Evolutionary conservation across 768 basidiomycete genomes (phyloP).

Genomic region (Tricholoma saponaceum): DNA sequence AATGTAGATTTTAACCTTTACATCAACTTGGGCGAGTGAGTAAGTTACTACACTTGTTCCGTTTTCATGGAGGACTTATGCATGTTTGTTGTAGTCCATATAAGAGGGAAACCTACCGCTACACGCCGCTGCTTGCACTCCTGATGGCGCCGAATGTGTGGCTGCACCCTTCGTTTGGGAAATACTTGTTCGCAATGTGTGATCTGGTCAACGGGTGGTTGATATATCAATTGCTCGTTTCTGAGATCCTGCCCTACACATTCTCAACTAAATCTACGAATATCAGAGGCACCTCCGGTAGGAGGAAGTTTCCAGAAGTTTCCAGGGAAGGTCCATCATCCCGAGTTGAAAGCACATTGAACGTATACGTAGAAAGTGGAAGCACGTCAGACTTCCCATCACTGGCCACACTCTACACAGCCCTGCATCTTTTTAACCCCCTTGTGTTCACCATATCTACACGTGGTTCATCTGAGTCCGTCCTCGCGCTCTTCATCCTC

Average conservation of each 20-base stretch:
- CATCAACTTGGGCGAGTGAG: slow-evolving; percentile 71
- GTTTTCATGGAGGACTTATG: slow-evolving; percentile 1
- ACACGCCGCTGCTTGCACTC: slow-evolving; percentile 89
- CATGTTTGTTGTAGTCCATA: slow-evolving; percentile 66
- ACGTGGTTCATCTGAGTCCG: slow-evolving; percentile 90
- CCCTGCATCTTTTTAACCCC: slow-evolving; percentile 86
- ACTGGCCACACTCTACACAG: slow-evolving; percentile 54
- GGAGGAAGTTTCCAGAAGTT: not conserved
- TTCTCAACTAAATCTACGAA: slow-evolving; percentile 7
- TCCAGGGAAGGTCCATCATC: not conserved
- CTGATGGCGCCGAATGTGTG: slow-evolving; percentile 77
- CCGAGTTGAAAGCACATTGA: not conserved
- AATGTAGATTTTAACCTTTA: not conserved
- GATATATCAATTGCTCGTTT: slow-evolving; percentile 59
- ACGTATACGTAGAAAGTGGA: not conserved
- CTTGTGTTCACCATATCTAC: slow-evolving; percentile 96
- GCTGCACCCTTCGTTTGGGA: slow-evolving; percentile 85
- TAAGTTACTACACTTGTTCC: slow-evolving; percentile 15
- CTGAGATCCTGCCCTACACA: slow-evolving; percentile 38
- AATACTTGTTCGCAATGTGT: slow-evolving; percentile 80
- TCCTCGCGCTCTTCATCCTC: slow-evolving; percentile 79
- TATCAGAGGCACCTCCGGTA: not conserved
- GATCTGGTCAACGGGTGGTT: slow-evolving; percentile 79
- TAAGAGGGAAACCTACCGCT: slow-evolving; percentile 87
- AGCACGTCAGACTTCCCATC: not conserved